Evolutionary conservation across 768 basidiomycete genomes (phyloP).

Genomic region (Phaeolepiota aurea): DNA sequence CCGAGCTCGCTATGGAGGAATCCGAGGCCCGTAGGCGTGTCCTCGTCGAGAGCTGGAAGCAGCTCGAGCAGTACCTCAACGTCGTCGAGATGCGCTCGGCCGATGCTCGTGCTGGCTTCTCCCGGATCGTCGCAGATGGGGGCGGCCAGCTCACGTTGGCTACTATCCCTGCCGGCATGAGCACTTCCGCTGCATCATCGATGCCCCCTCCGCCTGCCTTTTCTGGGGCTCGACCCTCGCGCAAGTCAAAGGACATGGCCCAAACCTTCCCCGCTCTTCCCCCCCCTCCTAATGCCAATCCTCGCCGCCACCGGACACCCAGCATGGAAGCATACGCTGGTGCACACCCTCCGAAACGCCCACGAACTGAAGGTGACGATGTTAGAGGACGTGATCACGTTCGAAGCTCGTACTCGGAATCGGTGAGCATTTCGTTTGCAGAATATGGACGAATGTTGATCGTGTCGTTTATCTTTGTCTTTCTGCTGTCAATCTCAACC

Average conservation of each 20-base stretch:
- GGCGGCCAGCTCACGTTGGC: conserved; percentile 30
- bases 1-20: conserved; percentile 49
- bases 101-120: conserved; percentile 42
- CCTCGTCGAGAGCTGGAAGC: conserved; percentile 39
- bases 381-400: conserved; percentile 17
- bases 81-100: conserved; percentile 34
- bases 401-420: conserved; percentile 8
- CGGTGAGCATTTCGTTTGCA: too few relatives aligned
- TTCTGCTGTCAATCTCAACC: not conserved
- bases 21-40: conserved; percentile 36
- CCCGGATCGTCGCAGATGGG: conserved; percentile 33
- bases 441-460: too few relatives aligned
- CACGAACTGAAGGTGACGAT: conserved; percentile 31
- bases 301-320: conserved; percentile 24
- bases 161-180: conserved; percentile 15
- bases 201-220: conserved; percentile 7
- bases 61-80: conserved; percentile 39
- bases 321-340: conserved; percentile 22
- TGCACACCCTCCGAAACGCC: conserved; percentile 44
- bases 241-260: conserved; percentile 9
- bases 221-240: conserved; percentile 3
- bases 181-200: conserved; percentile 5
- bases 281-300: conserved; percentile 26
- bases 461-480: not conserved
- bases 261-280: conserved; percentile 29